Evolutionary conservation across 257 asterid genomes (phyloP).

Genomic region (Ophiorrhiza pumila): DNA sequence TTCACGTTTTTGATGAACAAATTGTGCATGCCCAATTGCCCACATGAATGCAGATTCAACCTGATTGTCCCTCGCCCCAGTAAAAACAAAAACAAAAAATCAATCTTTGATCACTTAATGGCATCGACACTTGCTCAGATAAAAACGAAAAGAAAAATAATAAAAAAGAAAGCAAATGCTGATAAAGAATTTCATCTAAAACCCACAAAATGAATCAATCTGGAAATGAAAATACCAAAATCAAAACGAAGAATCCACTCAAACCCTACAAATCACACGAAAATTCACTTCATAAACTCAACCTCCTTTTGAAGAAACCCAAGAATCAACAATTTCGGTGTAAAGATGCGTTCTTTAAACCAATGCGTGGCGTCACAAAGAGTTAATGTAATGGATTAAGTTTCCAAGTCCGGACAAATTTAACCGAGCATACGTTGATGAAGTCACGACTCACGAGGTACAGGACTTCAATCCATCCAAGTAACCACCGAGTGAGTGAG

Average conservation of each 20-base stretch:
- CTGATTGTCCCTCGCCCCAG: not conserved
- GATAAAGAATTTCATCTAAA: not conserved
- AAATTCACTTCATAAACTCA: slow-evolving; percentile 6
- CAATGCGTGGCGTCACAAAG: not conserved
- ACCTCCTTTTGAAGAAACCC: not conserved
- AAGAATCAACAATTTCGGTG: not conserved
- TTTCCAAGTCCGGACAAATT: not conserved
- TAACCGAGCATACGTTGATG: not conserved
- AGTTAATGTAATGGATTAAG: not conserved
- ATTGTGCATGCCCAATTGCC: not conserved
- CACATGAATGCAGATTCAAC: slow-evolving; percentile 8
- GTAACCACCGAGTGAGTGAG: not conserved
- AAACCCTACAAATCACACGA: slow-evolving; percentile 14
- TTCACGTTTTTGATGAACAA: not conserved
- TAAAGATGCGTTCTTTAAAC: too few relatives aligned
- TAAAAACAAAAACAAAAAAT: not conserved
- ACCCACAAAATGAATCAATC: slow-evolving; percentile 1
- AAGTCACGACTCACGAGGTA: not conserved
- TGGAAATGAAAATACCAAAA: not conserved
- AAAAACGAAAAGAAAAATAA: too few relatives aligned
- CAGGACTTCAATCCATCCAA: slow-evolving; percentile 12
- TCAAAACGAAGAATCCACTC: not conserved
- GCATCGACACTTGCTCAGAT: not conserved
- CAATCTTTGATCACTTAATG: not conserved
- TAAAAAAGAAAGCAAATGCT: slow-evolving; percentile 1